These are phyloP conservation scores for Inga oerstediana DNA, from an alignment of 306 rosid species.

Conservation along the genomic window DNA sequence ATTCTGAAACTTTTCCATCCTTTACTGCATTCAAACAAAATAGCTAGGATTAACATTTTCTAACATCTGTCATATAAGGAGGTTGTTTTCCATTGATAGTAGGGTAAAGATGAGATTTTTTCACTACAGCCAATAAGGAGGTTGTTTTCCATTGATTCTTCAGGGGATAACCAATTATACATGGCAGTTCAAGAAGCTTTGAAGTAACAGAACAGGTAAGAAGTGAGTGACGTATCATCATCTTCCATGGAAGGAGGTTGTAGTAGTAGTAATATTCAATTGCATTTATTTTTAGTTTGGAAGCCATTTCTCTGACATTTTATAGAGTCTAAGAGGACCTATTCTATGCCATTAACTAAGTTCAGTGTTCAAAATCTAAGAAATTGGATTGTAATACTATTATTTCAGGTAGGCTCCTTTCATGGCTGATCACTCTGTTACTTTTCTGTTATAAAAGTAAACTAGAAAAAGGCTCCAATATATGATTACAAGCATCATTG, in stretches of 20 bases:
- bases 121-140: slow-evolving; percentile 82
- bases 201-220: too few relatives aligned
- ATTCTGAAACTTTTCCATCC: too few relatives aligned
- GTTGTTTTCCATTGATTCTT: slow-evolving; percentile 91
- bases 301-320: slow-evolving; percentile 3
- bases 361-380: neutral
- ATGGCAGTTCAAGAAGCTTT: slow-evolving; percentile 62
- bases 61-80: too few relatives aligned
- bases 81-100: slow-evolving; percentile 44
- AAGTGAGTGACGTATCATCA: too few relatives aligned
- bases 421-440: too few relatives aligned
- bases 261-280: slow-evolving; percentile 39
- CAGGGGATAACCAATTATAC: slow-evolving; percentile 72
- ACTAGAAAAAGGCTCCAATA: too few relatives aligned
- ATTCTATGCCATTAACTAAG: neutral
- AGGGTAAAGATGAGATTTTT: slow-evolving; percentile 80
- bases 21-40: too few relatives aligned
- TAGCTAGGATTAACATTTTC: too few relatives aligned
- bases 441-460: too few relatives aligned
- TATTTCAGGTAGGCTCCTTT: too few relatives aligned
- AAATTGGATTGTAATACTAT: neutral
- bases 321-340: neutral
- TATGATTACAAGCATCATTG: too few relatives aligned
- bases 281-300: slow-evolving; percentile 35
- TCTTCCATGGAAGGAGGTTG: too few relatives aligned